Base-by-base conservation (phyloP, 345 rosid genomes). In the Noccaea caerulescens region DNA sequence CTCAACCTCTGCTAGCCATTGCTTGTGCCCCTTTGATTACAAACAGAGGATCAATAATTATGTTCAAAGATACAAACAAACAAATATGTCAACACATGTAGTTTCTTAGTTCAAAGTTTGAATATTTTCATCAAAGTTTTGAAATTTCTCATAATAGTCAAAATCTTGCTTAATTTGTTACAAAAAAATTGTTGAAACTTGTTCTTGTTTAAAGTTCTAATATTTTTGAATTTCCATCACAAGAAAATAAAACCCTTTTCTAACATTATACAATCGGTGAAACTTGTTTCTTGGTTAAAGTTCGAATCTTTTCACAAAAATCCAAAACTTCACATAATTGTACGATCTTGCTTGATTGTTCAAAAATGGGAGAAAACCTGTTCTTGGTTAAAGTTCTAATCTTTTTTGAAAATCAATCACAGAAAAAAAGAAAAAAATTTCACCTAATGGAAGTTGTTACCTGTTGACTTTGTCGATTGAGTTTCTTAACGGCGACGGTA, bases 1-100 rank as follows among this genome's bases (percentile, higher is more conserved):
- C 64, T 85, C 90, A 79, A 94, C 96, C 82, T 94, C 99, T 4
- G 92, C 86, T 53, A 91, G 81, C 91, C 91, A 94, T 79, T 94
- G 80, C 80, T 91, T 94, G 58, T 88, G 93, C 37, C 99, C 99
- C 99, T 94, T 45, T 20, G 43, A 25, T 33, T 12, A 53, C 52
- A 68, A 61, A 54, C 65, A 61, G 37, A 68, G 59, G 1, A 45
- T 45, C 64, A 56, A 16, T 57, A 55, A 0, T 37, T n/a, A 25
- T 25, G 27, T 10, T 7, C 41, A 14, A 14, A 27, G 6, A 3
- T 45, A 33, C 36, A 6, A 36, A 1, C 10, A 16, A 16, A 66
- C 12, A 13, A 46, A 34, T 6, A 10, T 45, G 6, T 62, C 10
- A 4, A n/a, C 27, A 0, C 23, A 1, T 33, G 8, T 12, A 37